Percentiles rank a stretch among this genome's conserved stretches.
phyloP scores from a whole-genome alignment of 2,329 filamentous ascomycete genomes.

The Celoporthe dispersa region DNA sequence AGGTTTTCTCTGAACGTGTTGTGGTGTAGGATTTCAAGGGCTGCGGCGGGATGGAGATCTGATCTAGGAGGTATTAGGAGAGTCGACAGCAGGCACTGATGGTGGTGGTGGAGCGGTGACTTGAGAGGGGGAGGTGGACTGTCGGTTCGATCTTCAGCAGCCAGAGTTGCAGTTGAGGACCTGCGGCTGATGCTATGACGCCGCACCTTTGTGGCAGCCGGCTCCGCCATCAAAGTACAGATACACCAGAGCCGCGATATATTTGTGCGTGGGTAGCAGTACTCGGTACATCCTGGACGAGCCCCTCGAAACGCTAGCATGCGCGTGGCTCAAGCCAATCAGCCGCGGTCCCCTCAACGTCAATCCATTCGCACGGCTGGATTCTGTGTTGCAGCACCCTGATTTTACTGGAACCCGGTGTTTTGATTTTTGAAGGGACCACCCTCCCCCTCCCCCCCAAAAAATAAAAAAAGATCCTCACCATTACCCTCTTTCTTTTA shows the following conservation, averaged over 20 bases:
- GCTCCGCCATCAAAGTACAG: slow-evolving; percentile 24
- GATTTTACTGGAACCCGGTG: not conserved
- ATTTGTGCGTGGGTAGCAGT: too few species aligned
- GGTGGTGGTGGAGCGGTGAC: not conserved
- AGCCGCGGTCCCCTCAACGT: slow-evolving; percentile 3
- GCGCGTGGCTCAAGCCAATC: slow-evolving; percentile 7
- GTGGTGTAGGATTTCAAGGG: not conserved
- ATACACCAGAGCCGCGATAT: not conserved
- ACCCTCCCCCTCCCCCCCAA: too few species aligned
- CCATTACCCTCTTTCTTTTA: not conserved
- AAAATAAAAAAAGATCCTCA: not conserved
- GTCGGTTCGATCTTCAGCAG: slow-evolving; percentile 14
- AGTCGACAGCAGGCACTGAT: not conserved
- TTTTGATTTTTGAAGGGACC: not conserved
- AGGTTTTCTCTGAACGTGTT: not conserved
- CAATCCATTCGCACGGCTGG: slow-evolving; percentile 6
- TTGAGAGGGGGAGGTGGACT: slow-evolving; percentile 3
- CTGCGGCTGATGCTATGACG: slow-evolving; percentile 25
- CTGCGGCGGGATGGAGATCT: not conserved
- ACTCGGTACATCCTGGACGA: not conserved
- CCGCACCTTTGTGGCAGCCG: slow-evolving; percentile 25
- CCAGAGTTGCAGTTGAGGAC: slow-evolving; percentile 14
- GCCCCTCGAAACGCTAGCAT: slow-evolving; percentile 8
- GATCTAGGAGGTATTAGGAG: not conserved
- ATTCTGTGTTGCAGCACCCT: too few species aligned